Evolutionary conservation across 2,329 filamentous ascomycete genomes (phyloP), one percentile per base, ranked within the genome.

Genomic region (Xylariaceae sp.): DNA sequence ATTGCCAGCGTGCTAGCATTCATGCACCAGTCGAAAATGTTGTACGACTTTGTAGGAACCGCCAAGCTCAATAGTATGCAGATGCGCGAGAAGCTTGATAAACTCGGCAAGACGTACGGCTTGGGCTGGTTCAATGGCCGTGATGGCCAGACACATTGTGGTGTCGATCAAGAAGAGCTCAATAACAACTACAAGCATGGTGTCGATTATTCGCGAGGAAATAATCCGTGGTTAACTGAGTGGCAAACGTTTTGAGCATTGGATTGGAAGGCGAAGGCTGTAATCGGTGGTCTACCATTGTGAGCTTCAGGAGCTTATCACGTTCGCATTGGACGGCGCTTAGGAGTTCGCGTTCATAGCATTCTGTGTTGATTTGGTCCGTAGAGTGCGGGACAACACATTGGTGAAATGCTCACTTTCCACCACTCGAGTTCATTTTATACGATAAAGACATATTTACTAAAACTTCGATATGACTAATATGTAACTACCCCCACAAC

Each of bases 1-100:
- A 91, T 93, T 60, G 84, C 88, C 1, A 85, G 82, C 41, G 82
- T 91, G 48, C 75, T 93, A 48, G 87, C 87, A 0, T 92, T 87
- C 63, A 88, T 92, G 54, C 86, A 92, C 69, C 87, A 90, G 71
- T 87, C 81, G 67, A 88, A 88, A 70, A 91, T 92, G 88, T 72
- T 92, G 42, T 84, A 84, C 56, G 82, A 83, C 63, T 92, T 92
- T 68, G 84, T 89, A 13, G 83, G 81, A 40, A 90, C 86, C 18
- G 81, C 85, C 55, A 82, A 82, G 69, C 70, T 85, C 46, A 80
- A 76, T 59, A 82, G 79, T 48, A 71, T 74, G 13, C 71, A 83
- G 64, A 88, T 90, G 83, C 81, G 79, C 57, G 69, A 69, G 50
- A 76, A 77, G 65, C 74, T 92, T 34, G 80, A 82, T 54, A 71